Conservation (phyloP, 2,329 filamentous ascomycete genomes). For the Lachnellula occidentalis region DNA sequence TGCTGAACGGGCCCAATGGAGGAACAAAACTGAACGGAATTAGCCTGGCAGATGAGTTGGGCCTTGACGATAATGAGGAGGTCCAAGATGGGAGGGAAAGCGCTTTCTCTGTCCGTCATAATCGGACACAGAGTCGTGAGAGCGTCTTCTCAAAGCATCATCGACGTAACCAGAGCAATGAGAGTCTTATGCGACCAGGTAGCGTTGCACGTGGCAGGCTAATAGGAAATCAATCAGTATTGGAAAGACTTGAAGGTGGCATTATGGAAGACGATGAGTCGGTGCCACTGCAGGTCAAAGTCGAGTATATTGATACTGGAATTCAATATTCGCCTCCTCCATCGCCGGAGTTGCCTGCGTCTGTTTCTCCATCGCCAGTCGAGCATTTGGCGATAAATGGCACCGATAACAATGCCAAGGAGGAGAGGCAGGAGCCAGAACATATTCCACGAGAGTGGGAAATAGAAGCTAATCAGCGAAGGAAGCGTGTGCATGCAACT, state of each 20-base stretch:
- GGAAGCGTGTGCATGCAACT: conserved; percentile 58
- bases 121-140: conserved; percentile 52
- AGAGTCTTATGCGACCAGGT: conserved; percentile 50
- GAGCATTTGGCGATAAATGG: conserved; percentile 35
- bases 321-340: conserved; percentile 79
- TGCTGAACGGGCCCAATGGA: conserved; percentile 51
- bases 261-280: conserved; percentile 47
- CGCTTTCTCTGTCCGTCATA: conserved; percentile 48
- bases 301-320: conserved; percentile 66
- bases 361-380: conserved; percentile 36
- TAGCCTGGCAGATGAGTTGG: conserved; percentile 85
- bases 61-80: conserved; percentile 73
- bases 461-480: conserved; percentile 67
- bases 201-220: conserved; percentile 50
- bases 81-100: conserved; percentile 61
- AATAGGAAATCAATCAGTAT: conserved; percentile 47
- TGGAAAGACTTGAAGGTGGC: conserved; percentile 50
- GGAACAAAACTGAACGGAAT: conserved; percentile 56
- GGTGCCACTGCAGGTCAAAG: conserved; percentile 32
- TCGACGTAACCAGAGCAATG: conserved; percentile 51
- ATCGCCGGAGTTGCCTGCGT: conserved; percentile 53
- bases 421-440: conserved; percentile 34
- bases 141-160: conserved; percentile 47
- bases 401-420: conserved; percentile 9
- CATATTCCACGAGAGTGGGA: conserved; percentile 43